Conservation (phyloP, 1,284 basidiomycete genomes). For the Marasmius tenuissimus region DNA sequence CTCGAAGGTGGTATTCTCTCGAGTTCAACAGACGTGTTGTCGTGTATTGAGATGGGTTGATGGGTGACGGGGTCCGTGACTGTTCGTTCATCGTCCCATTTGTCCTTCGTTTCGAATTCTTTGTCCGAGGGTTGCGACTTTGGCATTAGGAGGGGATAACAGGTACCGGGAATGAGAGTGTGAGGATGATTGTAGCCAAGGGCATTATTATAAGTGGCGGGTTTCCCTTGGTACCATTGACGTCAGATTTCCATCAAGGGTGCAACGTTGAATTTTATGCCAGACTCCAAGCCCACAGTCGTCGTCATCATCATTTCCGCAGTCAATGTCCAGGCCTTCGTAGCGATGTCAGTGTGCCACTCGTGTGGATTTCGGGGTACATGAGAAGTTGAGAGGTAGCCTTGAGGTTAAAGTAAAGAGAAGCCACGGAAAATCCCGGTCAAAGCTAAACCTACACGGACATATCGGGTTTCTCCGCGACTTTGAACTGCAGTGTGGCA, state of each 20-base stretch:
- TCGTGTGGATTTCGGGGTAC: too few relatives aligned
- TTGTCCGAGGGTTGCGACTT: not conserved
- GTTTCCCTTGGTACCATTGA: not conserved
- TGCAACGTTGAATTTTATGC: too few relatives aligned
- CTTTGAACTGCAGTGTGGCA: too few relatives aligned
- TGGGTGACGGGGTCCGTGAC: conserved; percentile 43
- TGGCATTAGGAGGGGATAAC: not conserved
- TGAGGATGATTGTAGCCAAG: not conserved
- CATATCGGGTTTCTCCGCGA: too few relatives aligned
- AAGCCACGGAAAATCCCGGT: too few relatives aligned
- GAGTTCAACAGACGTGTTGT: conserved; percentile 34
- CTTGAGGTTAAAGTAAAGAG: too few relatives aligned
- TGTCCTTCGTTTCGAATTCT: not conserved
- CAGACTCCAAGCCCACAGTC: too few relatives aligned
- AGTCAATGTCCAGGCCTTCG: too few relatives aligned
- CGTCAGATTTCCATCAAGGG: not conserved
- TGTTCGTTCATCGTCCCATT: conserved; percentile 18
- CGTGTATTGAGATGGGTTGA: conserved; percentile 33
- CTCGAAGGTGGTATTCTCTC: conserved; percentile 29
- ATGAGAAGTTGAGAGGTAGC: too few relatives aligned
- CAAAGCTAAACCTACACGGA: too few relatives aligned
- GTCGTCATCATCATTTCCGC: too few relatives aligned
- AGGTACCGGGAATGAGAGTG: not conserved
- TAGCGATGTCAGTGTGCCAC: too few relatives aligned
- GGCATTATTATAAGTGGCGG: not conserved